Evolutionary conservation across 169 alveolate species (phyloP), one percentile per base, ranked within the genome.

Genomic region (Eimeria zaria): DNA sequence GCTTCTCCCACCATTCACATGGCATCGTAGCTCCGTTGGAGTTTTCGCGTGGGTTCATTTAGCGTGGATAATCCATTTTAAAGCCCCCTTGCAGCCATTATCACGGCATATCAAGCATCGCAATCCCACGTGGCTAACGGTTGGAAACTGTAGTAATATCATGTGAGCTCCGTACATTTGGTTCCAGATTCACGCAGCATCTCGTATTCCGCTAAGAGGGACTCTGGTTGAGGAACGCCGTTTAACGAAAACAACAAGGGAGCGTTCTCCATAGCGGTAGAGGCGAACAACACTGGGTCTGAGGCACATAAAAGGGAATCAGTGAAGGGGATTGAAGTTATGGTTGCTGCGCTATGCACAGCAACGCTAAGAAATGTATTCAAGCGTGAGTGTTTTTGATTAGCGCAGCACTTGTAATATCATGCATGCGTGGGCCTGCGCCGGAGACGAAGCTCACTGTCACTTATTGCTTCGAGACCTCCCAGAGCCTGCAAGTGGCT

Each of bases 401-500:
- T 5, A 20, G 30, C n/a, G 41, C 67, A 46, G 48, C 60, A 39
- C n/a, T 14, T 4, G n/a, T 30, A 6, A 12, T 14, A 6, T 8
- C 67, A 24, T 80, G 67, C 30, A 80, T 27, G 69, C 22, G 0
- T 48, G 51, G 69, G 58, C 69, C 80, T 41, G 62, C 16, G n/a
- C 39, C 5, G 18, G n/a, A 27, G 20, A 39, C 24, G n/a, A 22
- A 60, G 24, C 93, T 22, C 64, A 87, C 93, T 87, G 83, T 48
- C 51, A 14, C 67, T 24, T 41, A 62, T 87, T 87, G 78, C 81
- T 20, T 58, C 64, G 78, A 55, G 62, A 2, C 83, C 80, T 33
- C 93, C 81, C 39, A 87, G 46, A 62, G 93, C 93, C n/a, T 62
- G 83, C 81, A 87, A 60, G 44, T 87, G 93, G 41, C 81, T 60